These are phyloP conservation scores for Hyphodiscus hymeniophilus DNA, from an alignment of 495 filamentous ascomycete genomes.

Conservation along the genomic window DNA sequence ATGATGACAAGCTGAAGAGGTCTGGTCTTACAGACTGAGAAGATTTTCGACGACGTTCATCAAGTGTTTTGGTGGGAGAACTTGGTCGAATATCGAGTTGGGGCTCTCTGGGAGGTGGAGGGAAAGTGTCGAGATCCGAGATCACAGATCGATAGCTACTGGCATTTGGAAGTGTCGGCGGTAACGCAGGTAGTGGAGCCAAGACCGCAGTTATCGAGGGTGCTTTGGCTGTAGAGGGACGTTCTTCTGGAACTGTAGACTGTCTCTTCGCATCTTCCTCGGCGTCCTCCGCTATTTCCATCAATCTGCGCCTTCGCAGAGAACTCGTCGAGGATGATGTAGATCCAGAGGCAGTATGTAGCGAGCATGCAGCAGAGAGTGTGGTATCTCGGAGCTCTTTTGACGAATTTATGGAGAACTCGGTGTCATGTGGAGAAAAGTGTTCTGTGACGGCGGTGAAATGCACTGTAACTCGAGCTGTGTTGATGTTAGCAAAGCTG, in stretches of 20 bases:
- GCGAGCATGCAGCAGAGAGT: constrained; percentile 78
- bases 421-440: constrained; percentile 81
- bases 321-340: constrained; percentile 82
- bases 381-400: constrained; percentile 81
- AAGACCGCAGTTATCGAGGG: constrained; percentile 12
- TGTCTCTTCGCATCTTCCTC: constrained; percentile 48
- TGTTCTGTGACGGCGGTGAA: constrained; percentile 79
- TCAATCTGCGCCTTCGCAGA: constrained; percentile 62
- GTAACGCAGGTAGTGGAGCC: background rate
- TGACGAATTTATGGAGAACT: constrained; percentile 60
- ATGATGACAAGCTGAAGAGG: constrained; percentile 46
- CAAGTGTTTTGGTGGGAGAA: constrained; percentile 16
- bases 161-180: background rate
- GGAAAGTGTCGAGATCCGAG: constrained; percentile 14
- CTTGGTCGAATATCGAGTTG: background rate
- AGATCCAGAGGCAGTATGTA: constrained; percentile 83
- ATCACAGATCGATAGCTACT: constrained; percentile 1
- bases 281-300: constrained; percentile 85
- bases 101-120: constrained; percentile 1
- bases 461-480: constrained; percentile 91
- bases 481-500: constrained; percentile 4
- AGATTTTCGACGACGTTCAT: constrained; percentile 21
- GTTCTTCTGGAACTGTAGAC: constrained; percentile 24
- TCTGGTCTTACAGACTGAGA: constrained; percentile 61
- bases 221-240: constrained; percentile 20